Conservation (phyloP, 2,329 filamentous ascomycete genomes). For the Claviceps pazoutovae region DNA sequence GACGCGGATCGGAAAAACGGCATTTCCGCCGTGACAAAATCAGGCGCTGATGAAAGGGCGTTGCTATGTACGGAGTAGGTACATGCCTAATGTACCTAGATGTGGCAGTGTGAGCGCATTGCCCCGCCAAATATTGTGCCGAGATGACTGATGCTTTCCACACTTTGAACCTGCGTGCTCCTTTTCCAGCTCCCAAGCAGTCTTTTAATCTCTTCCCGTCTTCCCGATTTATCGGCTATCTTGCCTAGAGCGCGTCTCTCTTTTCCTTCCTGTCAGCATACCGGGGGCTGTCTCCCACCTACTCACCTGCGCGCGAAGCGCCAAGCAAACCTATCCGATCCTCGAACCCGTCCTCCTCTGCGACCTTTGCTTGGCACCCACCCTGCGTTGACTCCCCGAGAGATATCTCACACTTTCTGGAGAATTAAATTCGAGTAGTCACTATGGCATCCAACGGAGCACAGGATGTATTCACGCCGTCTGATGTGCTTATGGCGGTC, state of each 20-base stretch:
- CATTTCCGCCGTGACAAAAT: too few relatives aligned
- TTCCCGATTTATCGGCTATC: not conserved
- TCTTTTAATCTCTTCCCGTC: not conserved
- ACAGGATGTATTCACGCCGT: slow-evolving; percentile 61
- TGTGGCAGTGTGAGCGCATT: slow-evolving; percentile 7
- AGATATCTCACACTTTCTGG: not conserved
- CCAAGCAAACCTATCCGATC: not conserved
- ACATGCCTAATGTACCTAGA: too few relatives aligned
- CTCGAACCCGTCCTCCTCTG: not conserved
- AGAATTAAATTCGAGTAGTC: not conserved
- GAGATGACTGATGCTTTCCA: slow-evolving; percentile 6
- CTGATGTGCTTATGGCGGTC: slow-evolving; percentile 68
- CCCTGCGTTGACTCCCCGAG: not conserved
- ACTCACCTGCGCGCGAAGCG: not conserved
- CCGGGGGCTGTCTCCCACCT: not conserved
- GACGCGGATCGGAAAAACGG: too few relatives aligned
- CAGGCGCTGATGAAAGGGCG: too few relatives aligned
- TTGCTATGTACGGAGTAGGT: too few relatives aligned
- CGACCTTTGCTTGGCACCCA: not conserved
- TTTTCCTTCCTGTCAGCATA: not conserved
- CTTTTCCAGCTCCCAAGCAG: not conserved
- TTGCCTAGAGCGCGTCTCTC: not conserved
- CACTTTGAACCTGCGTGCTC: slow-evolving; percentile 10
- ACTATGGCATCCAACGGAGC: slow-evolving; percentile 53
- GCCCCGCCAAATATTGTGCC: slow-evolving; percentile 18